Base-by-base conservation (phyloP, 352 stramenopile genomes). In the Globisporangium perplexum region DNA sequence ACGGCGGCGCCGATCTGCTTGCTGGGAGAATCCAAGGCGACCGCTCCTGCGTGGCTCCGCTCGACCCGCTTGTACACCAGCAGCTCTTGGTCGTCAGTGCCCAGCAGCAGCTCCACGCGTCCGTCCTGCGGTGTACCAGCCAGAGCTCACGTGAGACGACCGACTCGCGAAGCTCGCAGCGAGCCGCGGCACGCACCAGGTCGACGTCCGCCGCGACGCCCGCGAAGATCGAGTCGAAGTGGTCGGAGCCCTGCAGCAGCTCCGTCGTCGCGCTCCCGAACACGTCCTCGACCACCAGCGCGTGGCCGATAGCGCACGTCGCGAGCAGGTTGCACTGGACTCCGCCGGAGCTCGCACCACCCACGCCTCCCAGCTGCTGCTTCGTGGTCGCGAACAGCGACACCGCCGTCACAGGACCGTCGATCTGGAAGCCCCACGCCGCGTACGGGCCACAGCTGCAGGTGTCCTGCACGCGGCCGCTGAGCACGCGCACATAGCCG, bases 51-150 rank as follows among this genome's bases (percentile, higher is more conserved):
- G n/a, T n/a, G n/a, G n/a, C n/a, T n/a, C n/a, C n/a, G n/a, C n/a
- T n/a, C n/a, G n/a, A n/a, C n/a, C n/a, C n/a, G n/a, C 53, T 86
- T 80, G 63, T 86, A 91, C 4, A 76, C 77, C 7, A 89, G 51
- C 20, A 87, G 57, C 4, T 72, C 53, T 49, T 86, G 65, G 23
- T 74, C 60, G 50, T 88, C 77, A 3, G 80, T 89, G 24, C 80
- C 80, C 4, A 91, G 35, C 30, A 91, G 38, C 1, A 91, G 42
- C 47, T 89, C 77, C 26, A 69, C 51, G 14, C 74, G 41, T 36
- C 80, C 80, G 47, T 91, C 77, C 79, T 90, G 42, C 11, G 46
- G 15, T 24, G 15, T 7, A 39, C 38, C 39, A 11, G 24, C 41
- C 18, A 48, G 30, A 43, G 26, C 26, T 30, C 26, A 2, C 3